These are phyloP conservation scores for Trifolium repens DNA, from an alignment of 306 rosid species.

Conservation along the genomic window DNA sequence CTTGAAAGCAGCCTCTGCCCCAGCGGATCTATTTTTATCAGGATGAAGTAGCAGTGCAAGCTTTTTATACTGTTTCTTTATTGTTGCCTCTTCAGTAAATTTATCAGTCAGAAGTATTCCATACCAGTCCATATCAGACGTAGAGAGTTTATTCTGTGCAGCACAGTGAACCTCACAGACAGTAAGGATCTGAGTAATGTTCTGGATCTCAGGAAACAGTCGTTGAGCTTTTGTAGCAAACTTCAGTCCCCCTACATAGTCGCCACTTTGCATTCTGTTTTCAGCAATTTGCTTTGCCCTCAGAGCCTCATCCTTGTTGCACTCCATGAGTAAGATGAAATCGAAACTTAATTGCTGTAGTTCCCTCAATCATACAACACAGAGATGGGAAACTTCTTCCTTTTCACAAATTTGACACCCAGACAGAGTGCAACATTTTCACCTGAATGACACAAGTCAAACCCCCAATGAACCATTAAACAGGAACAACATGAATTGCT, in stretches of 20 bases:
- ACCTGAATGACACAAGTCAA: conserved; percentile 47
- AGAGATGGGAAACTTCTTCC: conserved; percentile 13
- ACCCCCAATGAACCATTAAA: conserved; percentile 27
- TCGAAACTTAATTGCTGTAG: conserved; percentile 38
- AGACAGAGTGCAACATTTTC: conserved; percentile 31
- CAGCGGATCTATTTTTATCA: conserved; percentile 83
- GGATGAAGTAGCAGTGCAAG: conserved; percentile 90
- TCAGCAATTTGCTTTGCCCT: conserved; percentile 80
- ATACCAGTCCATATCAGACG: conserved; percentile 83
- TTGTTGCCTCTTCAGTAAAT: conserved; percentile 57
- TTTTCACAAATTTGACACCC: conserved; percentile 37
- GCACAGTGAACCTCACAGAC: conserved; percentile 90
- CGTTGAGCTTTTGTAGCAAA: conserved; percentile 66
- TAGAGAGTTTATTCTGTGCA: conserved; percentile 60
- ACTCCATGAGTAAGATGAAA: conserved; percentile 68
- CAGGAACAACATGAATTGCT: background rate
- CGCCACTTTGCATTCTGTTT: conserved; percentile 58
- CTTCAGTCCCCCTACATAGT: conserved; percentile 78
- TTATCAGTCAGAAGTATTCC: conserved; percentile 66
- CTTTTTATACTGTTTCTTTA: conserved; percentile 82
- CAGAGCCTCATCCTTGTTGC: conserved; percentile 90
- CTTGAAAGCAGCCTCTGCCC: conserved; percentile 98
- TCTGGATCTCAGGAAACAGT: conserved; percentile 73
- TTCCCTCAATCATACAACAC: conserved; percentile 27
- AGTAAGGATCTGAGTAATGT: conserved; percentile 64